Evolutionary conservation across 257 asterid genomes (phyloP), one percentile per base, ranked within the genome.

Genomic region (Primulina eburnea): DNA sequence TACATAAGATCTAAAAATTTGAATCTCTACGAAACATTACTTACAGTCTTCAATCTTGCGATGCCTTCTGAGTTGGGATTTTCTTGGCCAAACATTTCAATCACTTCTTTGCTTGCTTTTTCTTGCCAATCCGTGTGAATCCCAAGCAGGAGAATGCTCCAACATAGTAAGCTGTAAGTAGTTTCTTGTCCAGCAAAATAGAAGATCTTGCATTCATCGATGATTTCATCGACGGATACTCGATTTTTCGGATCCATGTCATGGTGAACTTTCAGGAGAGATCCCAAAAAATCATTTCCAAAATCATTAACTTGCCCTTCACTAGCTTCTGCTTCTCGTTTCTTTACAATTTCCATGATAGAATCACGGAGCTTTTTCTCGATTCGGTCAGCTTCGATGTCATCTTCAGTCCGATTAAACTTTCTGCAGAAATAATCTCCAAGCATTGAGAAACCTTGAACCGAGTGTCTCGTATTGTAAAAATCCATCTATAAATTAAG

Each of bases 51-150:
- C 64, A 84, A 50, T 61, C 78, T 79, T 9, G 79, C 35, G 47
- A 81, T 71, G 72, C 84, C 81, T 56, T 84, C 88, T 16, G 84
- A 12, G 50, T 55, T 43, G 1, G 86, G 86, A 35, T 71, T 76
- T 62, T 77, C 75, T 29, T 38, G 68, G 7, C 84, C 81, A 10
- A 81, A 79, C 3, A 74, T 38, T 30, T 72, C 57, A 9, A 81
- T 53, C 65, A 81, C 81, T 71, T 81, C 88, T 2, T 79, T 52
- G 67, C 88, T 76, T 34, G 89, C 89, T 68, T 74, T 81, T 14
- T 86, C 86, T 71, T 88, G 95, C 92, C 90, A 85, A 8, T 88
- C 88, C 2, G 87, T 65, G 80, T 88, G 78, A 20, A 82, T 72
- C 17, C 88, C 82, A 11, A 85, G 80, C 69, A 86, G 86, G 38